Evolutionary conservation across 305 asterid species (phyloP).

Genomic region (Solanum hybrid): DNA sequence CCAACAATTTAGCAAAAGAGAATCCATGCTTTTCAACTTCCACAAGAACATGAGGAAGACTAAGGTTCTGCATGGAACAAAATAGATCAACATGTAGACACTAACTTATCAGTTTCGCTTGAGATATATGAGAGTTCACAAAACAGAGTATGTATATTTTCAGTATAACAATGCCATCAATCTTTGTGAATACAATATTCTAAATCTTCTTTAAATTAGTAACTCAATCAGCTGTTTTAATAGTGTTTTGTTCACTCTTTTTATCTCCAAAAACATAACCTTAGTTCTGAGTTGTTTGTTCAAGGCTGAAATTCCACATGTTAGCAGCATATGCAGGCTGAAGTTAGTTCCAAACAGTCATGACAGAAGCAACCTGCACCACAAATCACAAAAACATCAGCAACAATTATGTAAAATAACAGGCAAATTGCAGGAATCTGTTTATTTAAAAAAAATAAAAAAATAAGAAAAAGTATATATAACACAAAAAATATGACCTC

Average conservation of each 20-base stretch:
- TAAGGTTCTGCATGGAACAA: slow-evolving; percentile 2
- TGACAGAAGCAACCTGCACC: slow-evolving; percentile 83
- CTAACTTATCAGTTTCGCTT: not conserved
- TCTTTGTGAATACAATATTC: not conserved
- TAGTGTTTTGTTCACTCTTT: not conserved
- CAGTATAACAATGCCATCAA: not conserved
- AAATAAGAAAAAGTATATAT: not conserved
- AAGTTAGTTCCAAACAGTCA: slow-evolving; percentile 88
- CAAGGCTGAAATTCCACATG: slow-evolving; percentile 76
- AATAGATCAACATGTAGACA: not conserved
- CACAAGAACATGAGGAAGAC: slow-evolving; percentile 75
- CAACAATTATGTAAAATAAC: not conserved
- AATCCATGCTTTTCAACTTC: slow-evolving; percentile 85
- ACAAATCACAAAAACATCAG: slow-evolving; percentile 1
- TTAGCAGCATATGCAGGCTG: slow-evolving; percentile 80
- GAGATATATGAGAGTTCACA: not conserved
- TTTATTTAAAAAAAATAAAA: not conserved
- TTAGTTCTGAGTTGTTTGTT: slow-evolving; percentile 86
- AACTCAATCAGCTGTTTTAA: not conserved
- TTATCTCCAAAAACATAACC: slow-evolving; percentile 31
- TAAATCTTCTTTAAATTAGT: not conserved
- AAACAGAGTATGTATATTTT: not conserved
- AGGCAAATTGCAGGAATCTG: not conserved
- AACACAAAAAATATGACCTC: too few relatives aligned
- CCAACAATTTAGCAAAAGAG: slow-evolving; percentile 72